A percentile compares a stretch with the other conserved stretches of the same genome.
Evolutionary conservation across 768 basidiomycete genomes (phyloP).

Genomic region (Peribolospora kevripleyi): DNA sequence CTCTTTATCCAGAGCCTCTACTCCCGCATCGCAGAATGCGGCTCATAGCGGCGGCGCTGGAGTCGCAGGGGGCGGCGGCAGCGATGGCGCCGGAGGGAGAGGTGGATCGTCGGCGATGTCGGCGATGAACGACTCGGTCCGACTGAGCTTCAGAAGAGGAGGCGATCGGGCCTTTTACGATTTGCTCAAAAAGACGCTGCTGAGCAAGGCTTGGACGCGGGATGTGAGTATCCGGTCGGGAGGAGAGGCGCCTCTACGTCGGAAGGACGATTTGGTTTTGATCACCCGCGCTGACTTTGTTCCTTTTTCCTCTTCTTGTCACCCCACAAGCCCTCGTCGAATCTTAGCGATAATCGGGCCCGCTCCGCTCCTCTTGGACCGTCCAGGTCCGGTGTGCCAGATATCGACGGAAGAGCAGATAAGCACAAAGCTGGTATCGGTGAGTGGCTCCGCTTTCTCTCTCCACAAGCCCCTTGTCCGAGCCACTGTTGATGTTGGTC

Average conservation of each 20-base stretch:
- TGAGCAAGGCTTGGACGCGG: slow-evolving; percentile 42
- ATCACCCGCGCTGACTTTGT: not conserved
- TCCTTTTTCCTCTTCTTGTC: slow-evolving; percentile 6
- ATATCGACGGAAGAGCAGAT: too few species aligned
- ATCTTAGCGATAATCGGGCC: not conserved
- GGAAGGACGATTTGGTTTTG: slow-evolving; percentile 2
- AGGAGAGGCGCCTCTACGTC: slow-evolving; percentile 3
- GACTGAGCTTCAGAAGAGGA: slow-evolving; percentile 73
- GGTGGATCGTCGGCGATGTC: not conserved
- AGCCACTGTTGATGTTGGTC: slow-evolving; percentile 25
- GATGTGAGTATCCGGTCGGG: slow-evolving; percentile 14
- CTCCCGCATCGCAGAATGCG: too few species aligned
- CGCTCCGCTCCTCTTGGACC: not conserved
- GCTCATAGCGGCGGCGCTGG: too few species aligned
- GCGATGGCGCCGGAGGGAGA: not conserved
- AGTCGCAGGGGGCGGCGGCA: too few species aligned
- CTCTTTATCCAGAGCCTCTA: too few species aligned
- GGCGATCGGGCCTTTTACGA: slow-evolving; percentile 66
- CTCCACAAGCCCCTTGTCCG: slow-evolving; percentile 19
- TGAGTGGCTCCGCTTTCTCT: slow-evolving; percentile 1
- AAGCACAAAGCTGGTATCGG: too few species aligned
- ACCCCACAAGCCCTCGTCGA: not conserved
- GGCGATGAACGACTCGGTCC: slow-evolving; percentile 25
- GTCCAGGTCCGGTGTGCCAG: not conserved
- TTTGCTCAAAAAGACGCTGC: slow-evolving; percentile 42